phyloP scores from a whole-genome alignment of 2,329 filamentous ascomycete genomes.

The Neodidymelliopsis sp. region DNA sequence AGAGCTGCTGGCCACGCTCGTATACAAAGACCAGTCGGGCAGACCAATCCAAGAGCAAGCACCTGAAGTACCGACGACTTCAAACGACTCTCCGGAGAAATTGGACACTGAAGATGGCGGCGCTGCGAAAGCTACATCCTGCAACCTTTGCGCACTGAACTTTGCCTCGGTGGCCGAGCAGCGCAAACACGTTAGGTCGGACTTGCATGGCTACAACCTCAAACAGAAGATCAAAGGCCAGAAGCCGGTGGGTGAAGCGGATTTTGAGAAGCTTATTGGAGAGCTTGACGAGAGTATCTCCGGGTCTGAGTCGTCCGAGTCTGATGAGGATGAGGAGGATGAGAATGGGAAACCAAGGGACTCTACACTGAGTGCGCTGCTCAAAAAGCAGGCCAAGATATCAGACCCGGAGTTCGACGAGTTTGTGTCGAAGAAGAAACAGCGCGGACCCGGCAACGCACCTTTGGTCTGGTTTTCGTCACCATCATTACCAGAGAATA shows the following conservation, averaged over 20 bases:
- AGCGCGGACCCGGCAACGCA: constrained; percentile 68
- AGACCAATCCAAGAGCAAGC: constrained; percentile 27
- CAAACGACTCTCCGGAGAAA: constrained; percentile 43
- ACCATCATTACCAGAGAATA: constrained; percentile 75
- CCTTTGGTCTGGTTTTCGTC: constrained; percentile 89
- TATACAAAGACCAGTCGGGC: constrained; percentile 57
- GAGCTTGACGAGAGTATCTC: constrained; percentile 91
- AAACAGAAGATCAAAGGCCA: constrained; percentile 85
- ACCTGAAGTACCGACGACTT: constrained; percentile 11
- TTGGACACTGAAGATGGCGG: constrained; percentile 50
- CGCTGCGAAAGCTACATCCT: constrained; percentile 71
- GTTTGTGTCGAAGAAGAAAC: constrained; percentile 57
- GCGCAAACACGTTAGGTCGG: constrained; percentile 83
- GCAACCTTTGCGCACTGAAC: constrained; percentile 77
- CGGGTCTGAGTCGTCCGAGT: constrained; percentile 78
- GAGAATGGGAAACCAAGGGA: constrained; percentile 63
- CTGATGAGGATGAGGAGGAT: constrained; percentile 75
- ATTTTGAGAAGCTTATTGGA: constrained; percentile 86
- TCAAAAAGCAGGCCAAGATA: constrained; percentile 84
- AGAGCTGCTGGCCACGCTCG: constrained; percentile 74
- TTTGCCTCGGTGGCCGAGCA: constrained; percentile 82
- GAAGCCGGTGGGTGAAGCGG: constrained; percentile 74
- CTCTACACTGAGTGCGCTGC: constrained; percentile 74
- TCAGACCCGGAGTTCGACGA: constrained; percentile 63
- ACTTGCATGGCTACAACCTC: constrained; percentile 92